These are phyloP conservation scores for Xylariaceae sp. DNA, from an alignment of 2,329 filamentous ascomycete species.

Conservation along the genomic window DNA sequence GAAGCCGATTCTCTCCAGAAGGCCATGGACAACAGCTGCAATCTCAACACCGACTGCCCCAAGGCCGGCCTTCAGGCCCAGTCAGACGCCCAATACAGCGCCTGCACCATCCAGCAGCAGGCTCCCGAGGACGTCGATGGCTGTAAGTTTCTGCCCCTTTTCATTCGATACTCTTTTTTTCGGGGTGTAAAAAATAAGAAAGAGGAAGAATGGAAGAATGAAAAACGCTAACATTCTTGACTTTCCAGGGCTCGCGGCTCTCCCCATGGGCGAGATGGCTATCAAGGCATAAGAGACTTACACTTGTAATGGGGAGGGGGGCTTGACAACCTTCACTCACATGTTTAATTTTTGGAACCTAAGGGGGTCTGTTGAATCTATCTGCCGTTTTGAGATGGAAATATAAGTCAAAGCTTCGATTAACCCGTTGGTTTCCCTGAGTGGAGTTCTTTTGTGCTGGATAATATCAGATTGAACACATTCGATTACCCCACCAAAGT, in stretches of 20 bases:
- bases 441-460: too few species aligned
- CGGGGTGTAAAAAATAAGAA: neutral
- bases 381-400: too few species aligned
- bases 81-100: conserved; percentile 52
- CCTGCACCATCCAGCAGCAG: conserved; percentile 54
- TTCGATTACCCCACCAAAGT: too few species aligned
- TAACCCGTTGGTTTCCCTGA: too few species aligned
- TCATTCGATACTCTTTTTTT: neutral
- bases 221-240: conserved; percentile 15
- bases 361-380: neutral
- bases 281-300: conserved; percentile 37
- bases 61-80: conserved; percentile 54
- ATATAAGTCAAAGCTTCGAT: too few species aligned
- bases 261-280: conserved; percentile 43
- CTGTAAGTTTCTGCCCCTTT: conserved; percentile 46
- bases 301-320: too few species aligned
- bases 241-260: conserved; percentile 37
- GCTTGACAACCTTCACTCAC: conserved; percentile 2
- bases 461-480: too few species aligned
- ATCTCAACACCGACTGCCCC: conserved; percentile 54
- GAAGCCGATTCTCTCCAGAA: conserved; percentile 56
- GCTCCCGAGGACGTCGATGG: conserved; percentile 57
- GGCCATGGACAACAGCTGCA: conserved; percentile 55
- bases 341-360: neutral
- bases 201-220: too few species aligned